phyloP scores from a whole-genome alignment of 2,329 filamentous ascomycete species.

The Sporothrix brunneoviolacea region DNA sequence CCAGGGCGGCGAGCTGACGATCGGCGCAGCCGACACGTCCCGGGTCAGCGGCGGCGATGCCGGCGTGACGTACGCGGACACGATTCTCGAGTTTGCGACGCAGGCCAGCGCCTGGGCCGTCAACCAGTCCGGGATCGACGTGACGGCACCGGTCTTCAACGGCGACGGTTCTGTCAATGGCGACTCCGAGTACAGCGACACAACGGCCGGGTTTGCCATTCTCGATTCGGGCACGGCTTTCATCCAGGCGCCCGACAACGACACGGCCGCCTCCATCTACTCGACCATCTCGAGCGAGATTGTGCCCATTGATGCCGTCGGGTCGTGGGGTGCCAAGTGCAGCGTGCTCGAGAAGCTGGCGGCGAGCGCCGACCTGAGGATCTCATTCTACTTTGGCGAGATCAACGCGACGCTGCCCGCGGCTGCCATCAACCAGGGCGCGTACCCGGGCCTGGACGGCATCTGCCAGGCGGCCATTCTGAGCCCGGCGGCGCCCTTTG shows the following conservation, averaged over 20 bases:
- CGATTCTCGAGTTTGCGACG: slow-evolving; percentile 22
- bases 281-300: slow-evolving; percentile 24
- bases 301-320: slow-evolving; percentile 24
- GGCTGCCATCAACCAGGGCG: slow-evolving; percentile 25
- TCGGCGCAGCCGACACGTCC: slow-evolving; percentile 24
- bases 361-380: slow-evolving; percentile 14
- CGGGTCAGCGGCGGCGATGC: slow-evolving; percentile 21
- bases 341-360: slow-evolving; percentile 23
- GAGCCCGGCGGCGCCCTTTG: slow-evolving; percentile 13
- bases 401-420: slow-evolving; percentile 24
- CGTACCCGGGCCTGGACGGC: slow-evolving; percentile 21
- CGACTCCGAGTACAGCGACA: neutral
- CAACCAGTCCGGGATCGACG: neutral
- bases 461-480: slow-evolving; percentile 27
- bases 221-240: slow-evolving; percentile 27
- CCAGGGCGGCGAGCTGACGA: slow-evolving; percentile 23
- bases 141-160: neutral
- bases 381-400: neutral
- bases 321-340: slow-evolving; percentile 28
- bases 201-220: slow-evolving; percentile 8
- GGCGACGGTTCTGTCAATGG: too few species aligned
- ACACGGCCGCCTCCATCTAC: slow-evolving; percentile 24
- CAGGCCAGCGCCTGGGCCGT: slow-evolving; percentile 18
- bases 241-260: slow-evolving; percentile 24
- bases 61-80: slow-evolving; percentile 14